Evolutionary conservation across 495 filamentous ascomycete genomes (phyloP).

Genomic region (Talaromyces nanjingensis): DNA sequence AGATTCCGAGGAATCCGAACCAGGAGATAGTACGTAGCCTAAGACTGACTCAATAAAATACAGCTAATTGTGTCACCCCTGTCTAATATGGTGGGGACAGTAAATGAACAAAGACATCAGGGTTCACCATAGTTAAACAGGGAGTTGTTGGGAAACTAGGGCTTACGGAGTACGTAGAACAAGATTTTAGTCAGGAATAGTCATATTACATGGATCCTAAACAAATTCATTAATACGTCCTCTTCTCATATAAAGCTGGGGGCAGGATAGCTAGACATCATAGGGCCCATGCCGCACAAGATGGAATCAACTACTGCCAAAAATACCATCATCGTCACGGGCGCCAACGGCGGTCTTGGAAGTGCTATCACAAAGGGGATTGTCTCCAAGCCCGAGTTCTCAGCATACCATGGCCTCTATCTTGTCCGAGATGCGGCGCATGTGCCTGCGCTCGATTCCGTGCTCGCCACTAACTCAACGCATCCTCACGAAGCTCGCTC

Average conservation of each 20-base stretch:
- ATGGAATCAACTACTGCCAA: slow-evolving; percentile 3
- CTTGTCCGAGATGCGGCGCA: slow-evolving; percentile 27
- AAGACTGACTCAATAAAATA: neutral
- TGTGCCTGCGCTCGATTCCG: neutral
- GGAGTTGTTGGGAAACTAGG: neutral
- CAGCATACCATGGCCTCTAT: slow-evolving; percentile 29
- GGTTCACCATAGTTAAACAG: neutral
- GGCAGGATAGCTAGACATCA: neutral
- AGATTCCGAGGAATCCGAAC: too few species aligned
- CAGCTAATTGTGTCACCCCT: neutral
- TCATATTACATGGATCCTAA: neutral
- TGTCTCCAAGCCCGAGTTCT: slow-evolving; percentile 19
- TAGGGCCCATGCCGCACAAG: neutral
- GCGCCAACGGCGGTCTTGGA: slow-evolving; percentile 33
- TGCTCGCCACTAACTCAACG: slow-evolving; percentile 20
- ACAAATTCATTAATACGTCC: neutral
- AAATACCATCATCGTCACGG: slow-evolving; percentile 37
- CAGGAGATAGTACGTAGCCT: neutral
- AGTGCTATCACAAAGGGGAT: slow-evolving; percentile 27
- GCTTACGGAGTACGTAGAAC: neutral
- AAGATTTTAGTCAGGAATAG: neutral
- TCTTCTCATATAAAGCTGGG: neutral
- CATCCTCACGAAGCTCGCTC: slow-evolving; percentile 1
- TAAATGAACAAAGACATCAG: neutral
- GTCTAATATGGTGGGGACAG: neutral